Percentiles rank a stretch among this genome's conserved stretches.
phyloP scores from a whole-genome alignment of 2,329 filamentous ascomycete species.

The Curvularia lunata region DNA sequence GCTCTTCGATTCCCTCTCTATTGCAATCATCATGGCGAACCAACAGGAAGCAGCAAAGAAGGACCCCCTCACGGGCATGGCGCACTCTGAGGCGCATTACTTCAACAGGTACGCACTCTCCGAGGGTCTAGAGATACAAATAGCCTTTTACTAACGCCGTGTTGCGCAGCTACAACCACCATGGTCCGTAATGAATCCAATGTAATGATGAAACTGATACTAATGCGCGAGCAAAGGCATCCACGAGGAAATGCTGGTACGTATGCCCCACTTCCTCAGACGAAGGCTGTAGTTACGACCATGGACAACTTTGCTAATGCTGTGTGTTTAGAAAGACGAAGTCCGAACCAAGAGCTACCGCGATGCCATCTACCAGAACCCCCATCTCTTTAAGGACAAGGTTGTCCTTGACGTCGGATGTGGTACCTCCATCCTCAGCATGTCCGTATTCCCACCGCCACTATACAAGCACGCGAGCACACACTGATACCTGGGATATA shows the following conservation, averaged over 20 bases:
- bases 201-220: constrained; percentile 43
- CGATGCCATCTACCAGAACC: constrained; percentile 96
- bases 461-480: constrained; percentile 21
- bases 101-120: constrained; percentile 80
- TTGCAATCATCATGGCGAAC: constrained; percentile 32
- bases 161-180: constrained; percentile 85
- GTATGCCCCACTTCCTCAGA: constrained; percentile 48
- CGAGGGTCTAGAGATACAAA: constrained; percentile 27
- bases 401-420: constrained; percentile 96
- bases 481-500: constrained; percentile 51
- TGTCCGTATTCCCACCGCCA: constrained; percentile 66
- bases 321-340: constrained; percentile 81
- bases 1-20: constrained; percentile 7
- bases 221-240: constrained; percentile 69
- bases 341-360: constrained; percentile 96
- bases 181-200: constrained; percentile 69
- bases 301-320: constrained; percentile 17
- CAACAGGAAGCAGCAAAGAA: constrained; percentile 35
- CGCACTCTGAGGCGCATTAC: constrained; percentile 97
- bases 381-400: constrained; percentile 90
- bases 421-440: constrained; percentile 96
- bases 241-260: constrained; percentile 96
- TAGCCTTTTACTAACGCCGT: constrained; percentile 47
- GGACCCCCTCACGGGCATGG: constrained; percentile 68
- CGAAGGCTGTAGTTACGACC: constrained; percentile 14